phyloP scores from a whole-genome alignment of 208 protist genomes.

The Leishmania arabica region DNA sequence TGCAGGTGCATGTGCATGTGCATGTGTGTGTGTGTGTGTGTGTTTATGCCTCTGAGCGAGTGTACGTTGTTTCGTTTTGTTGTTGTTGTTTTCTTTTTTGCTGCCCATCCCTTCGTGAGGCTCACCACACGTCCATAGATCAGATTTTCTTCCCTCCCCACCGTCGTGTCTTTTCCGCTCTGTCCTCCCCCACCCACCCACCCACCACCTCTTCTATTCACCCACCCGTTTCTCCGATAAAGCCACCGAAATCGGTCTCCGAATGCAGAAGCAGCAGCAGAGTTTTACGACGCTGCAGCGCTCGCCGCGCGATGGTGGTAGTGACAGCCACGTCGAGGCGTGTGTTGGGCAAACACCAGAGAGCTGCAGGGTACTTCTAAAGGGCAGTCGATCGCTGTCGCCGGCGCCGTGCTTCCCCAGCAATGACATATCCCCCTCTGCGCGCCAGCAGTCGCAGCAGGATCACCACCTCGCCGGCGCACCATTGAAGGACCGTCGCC shows the following conservation, averaged over 20 bases:
- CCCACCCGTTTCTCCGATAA: background rate
- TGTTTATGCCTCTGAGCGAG: background rate
- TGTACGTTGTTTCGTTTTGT: background rate
- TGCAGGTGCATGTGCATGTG: too few species aligned
- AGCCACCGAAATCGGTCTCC: background rate
- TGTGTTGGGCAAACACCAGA: background rate
- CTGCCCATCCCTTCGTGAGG: background rate
- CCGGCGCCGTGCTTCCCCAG: conserved; percentile 13
- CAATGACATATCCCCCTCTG: background rate
- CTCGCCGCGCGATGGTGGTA: background rate
- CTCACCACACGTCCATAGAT: background rate
- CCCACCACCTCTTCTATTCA: background rate
- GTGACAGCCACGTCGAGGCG: background rate
- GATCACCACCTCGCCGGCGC: background rate
- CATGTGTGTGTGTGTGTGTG: background rate
- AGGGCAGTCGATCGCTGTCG: conserved; percentile 9
- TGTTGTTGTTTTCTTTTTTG: background rate
- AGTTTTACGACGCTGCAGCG: conserved; percentile 1
- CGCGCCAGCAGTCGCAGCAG: background rate
- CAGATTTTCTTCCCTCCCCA: background rate
- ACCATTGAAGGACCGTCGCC: background rate
- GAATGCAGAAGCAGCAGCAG: conserved; percentile 10
- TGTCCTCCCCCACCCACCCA: background rate
- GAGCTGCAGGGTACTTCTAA: background rate
- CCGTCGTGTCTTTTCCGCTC: background rate